phyloP scores from a whole-genome alignment of 306 rosid genomes.

The Benincasa hispida region DNA sequence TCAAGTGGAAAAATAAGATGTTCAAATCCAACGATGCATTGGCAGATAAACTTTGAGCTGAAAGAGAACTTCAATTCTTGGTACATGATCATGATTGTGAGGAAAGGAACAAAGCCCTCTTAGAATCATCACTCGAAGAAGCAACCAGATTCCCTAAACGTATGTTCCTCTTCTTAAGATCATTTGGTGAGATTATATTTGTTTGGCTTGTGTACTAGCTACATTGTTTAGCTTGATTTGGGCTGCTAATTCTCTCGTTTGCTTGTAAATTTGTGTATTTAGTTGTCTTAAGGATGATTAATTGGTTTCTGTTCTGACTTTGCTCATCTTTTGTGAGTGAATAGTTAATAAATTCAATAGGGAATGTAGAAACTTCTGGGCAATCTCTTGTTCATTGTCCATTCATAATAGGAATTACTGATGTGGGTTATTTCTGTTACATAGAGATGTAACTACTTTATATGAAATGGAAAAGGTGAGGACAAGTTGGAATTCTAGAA shows the following conservation, averaged over 20 bases:
- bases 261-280: not conserved
- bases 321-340: not conserved
- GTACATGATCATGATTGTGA: not conserved
- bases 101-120: not conserved
- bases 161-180: not conserved
- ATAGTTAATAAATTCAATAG: not conserved
- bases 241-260: not conserved
- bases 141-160: not conserved
- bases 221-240: not conserved
- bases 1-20: not conserved
- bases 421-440: not conserved
- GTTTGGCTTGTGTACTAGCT: not conserved
- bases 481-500: not conserved
- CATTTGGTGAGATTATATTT: conserved; percentile 1
- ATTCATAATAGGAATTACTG: not conserved
- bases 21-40: not conserved
- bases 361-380: not conserved
- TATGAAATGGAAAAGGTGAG: not conserved
- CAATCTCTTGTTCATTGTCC: not conserved
- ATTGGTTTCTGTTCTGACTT: not conserved
- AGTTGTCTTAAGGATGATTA: not conserved
- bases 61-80: not conserved
- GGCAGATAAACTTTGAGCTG: not conserved
- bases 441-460: not conserved
- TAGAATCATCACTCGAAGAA: not conserved